phyloP scores from a whole-genome alignment of 768 basidiomycete genomes.

The Hypholoma fasciculare region DNA sequence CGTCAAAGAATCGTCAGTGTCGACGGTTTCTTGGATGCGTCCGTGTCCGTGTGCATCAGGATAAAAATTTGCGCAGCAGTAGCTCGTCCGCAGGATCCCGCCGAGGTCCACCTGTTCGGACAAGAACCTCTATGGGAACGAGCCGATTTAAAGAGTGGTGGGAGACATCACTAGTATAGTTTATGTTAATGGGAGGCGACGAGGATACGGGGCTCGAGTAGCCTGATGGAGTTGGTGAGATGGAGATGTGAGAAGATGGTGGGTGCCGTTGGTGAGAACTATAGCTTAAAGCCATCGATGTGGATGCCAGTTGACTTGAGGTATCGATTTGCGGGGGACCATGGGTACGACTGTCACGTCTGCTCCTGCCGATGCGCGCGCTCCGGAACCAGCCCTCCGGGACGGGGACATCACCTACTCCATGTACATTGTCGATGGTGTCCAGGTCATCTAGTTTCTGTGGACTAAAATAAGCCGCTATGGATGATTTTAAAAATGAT shows the following conservation, averaged over 20 bases:
- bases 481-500: conserved; percentile 25
- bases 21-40: neutral
- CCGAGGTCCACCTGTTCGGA: conserved; percentile 50
- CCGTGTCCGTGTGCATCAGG: conserved; percentile 16
- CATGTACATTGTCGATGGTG: conserved; percentile 70
- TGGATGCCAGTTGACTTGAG: conserved; percentile 20
- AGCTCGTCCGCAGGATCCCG: conserved; percentile 69
- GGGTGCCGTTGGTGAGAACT: conserved; percentile 23
- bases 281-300: conserved; percentile 21
- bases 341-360: conserved; percentile 48
- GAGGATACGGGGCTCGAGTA: conserved; percentile 40
- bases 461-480: conserved; percentile 87
- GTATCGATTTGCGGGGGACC: conserved; percentile 30
- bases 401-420: conserved; percentile 63
- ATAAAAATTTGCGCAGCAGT: conserved; percentile 56
- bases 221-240: conserved; percentile 28
- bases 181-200: conserved; percentile 36
- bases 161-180: conserved; percentile 16
- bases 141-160: conserved; percentile 34
- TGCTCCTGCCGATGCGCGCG: conserved; percentile 67
- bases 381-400: conserved; percentile 81
- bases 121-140: conserved; percentile 66
- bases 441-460: conserved; percentile 68
- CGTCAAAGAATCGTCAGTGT: conserved; percentile 2
- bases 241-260: conserved; percentile 22